These are phyloP conservation scores for Russula griseocarnosa DNA, from an alignment of 768 basidiomycete species.

Conservation along the genomic window DNA sequence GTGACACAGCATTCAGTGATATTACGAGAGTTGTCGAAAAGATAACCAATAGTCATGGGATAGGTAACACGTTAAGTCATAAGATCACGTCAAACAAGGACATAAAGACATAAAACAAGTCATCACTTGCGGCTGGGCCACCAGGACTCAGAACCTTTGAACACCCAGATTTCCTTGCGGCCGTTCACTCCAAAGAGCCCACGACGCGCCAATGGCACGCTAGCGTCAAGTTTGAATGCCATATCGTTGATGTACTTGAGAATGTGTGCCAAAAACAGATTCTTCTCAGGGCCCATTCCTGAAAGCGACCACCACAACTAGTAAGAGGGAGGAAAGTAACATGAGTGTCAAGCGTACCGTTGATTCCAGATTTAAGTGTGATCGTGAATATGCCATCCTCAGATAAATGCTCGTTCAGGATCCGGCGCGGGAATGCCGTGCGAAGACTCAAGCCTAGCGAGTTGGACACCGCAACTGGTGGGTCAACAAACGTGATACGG, in stretches of 20 bases:
- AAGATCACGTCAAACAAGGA: conserved; percentile 9
- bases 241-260: conserved; percentile 54
- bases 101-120: neutral
- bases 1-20: neutral
- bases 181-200: conserved; percentile 40
- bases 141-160: conserved; percentile 43
- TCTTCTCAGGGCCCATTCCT: conserved; percentile 41
- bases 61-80: conserved; percentile 13
- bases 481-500: conserved; percentile 46
- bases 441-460: conserved; percentile 41
- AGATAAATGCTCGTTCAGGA: conserved; percentile 42
- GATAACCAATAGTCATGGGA: neutral
- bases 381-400: conserved; percentile 53
- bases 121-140: conserved; percentile 18
- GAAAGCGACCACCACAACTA: conserved; percentile 7
- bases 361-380: conserved; percentile 43
- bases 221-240: conserved; percentile 62
- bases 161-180: conserved; percentile 61
- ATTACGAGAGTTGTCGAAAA: neutral
- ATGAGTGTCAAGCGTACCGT: conserved; percentile 13
- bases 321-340: neutral
- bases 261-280: conserved; percentile 57
- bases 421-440: conserved; percentile 41
- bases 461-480: conserved; percentile 39
- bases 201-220: conserved; percentile 52